Evolutionary conservation across 495 filamentous ascomycete species (phyloP).

Genomic region (Pseudevernia furfuracea): DNA sequence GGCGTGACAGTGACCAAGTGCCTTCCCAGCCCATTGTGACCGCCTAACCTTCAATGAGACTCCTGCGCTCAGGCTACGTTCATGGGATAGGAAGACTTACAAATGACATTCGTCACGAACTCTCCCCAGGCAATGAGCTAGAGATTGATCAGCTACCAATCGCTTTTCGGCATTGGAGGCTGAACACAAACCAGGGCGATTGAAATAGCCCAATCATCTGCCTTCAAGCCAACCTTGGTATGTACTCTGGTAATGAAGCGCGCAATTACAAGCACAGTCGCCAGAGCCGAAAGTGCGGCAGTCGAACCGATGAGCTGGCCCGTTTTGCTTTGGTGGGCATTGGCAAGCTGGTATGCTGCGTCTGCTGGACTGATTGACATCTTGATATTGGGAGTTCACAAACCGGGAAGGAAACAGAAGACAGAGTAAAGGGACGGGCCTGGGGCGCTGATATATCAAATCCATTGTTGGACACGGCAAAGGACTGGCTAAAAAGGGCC

Average conservation of each 20-base stretch:
- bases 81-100: not conserved
- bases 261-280: not conserved
- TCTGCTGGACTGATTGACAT: conserved; percentile 5
- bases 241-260: conserved; percentile 1
- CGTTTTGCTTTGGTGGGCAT: not conserved
- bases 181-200: not conserved
- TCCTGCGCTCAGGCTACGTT: not conserved
- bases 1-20: conserved; percentile 2
- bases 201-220: not conserved
- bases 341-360: not conserved
- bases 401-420: not conserved
- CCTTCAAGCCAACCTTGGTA: not conserved
- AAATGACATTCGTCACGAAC: conserved; percentile 1
- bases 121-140: not conserved
- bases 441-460: not conserved
- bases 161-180: not conserved
- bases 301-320: not conserved
- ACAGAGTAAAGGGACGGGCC: not conserved
- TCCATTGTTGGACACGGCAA: not conserved
- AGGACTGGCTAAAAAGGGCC: not conserved
- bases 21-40: not conserved
- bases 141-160: not conserved
- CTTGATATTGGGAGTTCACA: not conserved
- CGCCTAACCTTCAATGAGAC: not conserved
- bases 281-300: not conserved